Base-by-base conservation (phyloP, 1,139 yeast species). In the Lodderomyces beijingensis region DNA sequence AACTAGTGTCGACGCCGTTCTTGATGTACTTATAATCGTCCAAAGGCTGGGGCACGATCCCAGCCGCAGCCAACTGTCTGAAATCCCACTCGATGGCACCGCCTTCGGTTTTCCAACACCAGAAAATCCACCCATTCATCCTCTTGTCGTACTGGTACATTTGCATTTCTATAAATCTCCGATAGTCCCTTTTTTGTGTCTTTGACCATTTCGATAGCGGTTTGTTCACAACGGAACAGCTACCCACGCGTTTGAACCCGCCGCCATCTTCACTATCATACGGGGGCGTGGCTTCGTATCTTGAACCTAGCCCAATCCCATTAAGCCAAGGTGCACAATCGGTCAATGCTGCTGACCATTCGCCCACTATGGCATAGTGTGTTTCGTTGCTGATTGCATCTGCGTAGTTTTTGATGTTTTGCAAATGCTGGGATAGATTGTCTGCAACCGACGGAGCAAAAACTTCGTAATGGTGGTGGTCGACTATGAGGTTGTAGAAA, bases 321-420 rank as follows among this genome's bases (percentile, higher is more conserved):
- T 78, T 79, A 22, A 78, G 47, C 84, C 83, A 79, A 17, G 68
- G 70, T 2, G 82, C 71, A 53, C 85, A 78, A 45, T 79, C 86
- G 0, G 84, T 77, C 13, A 77, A 55, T 0, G 82, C 82, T 14
- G 75, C 81, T 15, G 77, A 66, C 77, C 78, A 77, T 51, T 79
- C 86, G 9, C 85, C 86, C 19, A 75, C 70, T 3, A 78, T 53
- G 1, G 73, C 70, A 33, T 72, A 69, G 40, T 75, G 80, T 36
- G 59, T 65, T 32, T 67, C 74, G 7, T 50, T 38, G 3, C 49
- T 43, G 24, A 73, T 59, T 1, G 65, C 50, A 2, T 50, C 42
- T 4, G 70, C 67, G 40, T 57, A 70, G 36, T 57, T 53, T 28
- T 46, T 48, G 28, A 71, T 63, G 37, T 60, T 62, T 12, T 46